Conservation (phyloP, 208 protist species). For the Trypanosomatidae sp. region DNA sequence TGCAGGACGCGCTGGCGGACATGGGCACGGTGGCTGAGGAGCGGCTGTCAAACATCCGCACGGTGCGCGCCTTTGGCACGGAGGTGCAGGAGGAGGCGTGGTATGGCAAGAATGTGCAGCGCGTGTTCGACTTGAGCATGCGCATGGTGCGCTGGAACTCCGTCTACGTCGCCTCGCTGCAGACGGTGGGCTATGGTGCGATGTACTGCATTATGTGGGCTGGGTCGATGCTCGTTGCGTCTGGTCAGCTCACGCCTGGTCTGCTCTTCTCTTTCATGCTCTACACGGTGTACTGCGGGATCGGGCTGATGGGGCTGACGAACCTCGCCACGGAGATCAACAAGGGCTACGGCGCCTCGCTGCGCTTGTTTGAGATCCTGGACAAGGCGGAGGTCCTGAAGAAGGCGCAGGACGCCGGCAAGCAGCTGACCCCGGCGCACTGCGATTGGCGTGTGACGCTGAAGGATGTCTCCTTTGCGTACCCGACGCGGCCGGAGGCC, state of each 20-base stretch:
- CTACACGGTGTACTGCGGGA: constrained; percentile 90
- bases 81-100: constrained; percentile 68
- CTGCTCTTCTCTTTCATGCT: constrained; percentile 90
- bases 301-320: constrained; percentile 83
- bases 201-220: constrained; percentile 89
- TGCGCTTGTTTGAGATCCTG: constrained; percentile 82
- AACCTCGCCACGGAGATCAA: constrained; percentile 86
- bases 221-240: constrained; percentile 82
- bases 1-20: constrained; percentile 82
- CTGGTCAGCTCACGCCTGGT: constrained; percentile 70
- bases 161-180: constrained; percentile 75
- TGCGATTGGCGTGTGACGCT: constrained; percentile 68
- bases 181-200: constrained; percentile 80
- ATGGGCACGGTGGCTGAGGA: constrained; percentile 85
- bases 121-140: constrained; percentile 71
- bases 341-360: constrained; percentile 82
- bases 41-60: constrained; percentile 76
- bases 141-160: constrained; percentile 76
- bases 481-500: constrained; percentile 82
- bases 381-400: constrained; percentile 55
- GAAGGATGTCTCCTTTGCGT: constrained; percentile 76
- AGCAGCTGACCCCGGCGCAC: constrained; percentile 42
- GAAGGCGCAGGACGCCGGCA: constrained; percentile 33
- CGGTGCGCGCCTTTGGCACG: constrained; percentile 75
- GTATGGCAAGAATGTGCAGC: constrained; percentile 72